phyloP scores from a whole-genome alignment of 108 stramenopile genomes.

The Bacterosira constricta region DNA sequence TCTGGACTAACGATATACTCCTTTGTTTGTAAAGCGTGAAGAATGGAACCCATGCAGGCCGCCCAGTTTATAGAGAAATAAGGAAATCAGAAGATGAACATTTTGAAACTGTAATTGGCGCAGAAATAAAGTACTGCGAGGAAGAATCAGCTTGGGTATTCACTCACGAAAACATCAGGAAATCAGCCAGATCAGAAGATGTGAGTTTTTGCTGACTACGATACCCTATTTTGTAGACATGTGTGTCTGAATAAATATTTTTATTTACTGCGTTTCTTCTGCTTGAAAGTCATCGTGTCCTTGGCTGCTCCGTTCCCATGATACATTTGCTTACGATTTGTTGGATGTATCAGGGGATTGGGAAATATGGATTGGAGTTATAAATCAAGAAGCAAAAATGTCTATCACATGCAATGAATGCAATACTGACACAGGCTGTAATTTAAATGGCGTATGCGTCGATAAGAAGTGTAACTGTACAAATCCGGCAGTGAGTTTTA shows the following conservation, averaged over 20 bases:
- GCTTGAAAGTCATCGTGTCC: too few relatives aligned
- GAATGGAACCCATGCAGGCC: background rate
- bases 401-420: too few relatives aligned
- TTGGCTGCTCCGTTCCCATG: slow-evolving; percentile 14
- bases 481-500: too few relatives aligned
- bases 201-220: background rate
- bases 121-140: too few relatives aligned
- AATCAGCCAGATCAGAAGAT: slow-evolving; percentile 1
- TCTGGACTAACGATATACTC: too few relatives aligned
- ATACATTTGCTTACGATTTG: slow-evolving; percentile 9
- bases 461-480: too few relatives aligned
- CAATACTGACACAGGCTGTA: too few relatives aligned
- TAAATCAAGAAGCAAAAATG: too few relatives aligned
- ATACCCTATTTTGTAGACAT: background rate
- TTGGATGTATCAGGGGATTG: too few relatives aligned
- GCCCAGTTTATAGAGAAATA: background rate
- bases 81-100: background rate
- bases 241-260: background rate
- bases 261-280: background rate
- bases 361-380: too few relatives aligned
- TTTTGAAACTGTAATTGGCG: background rate
- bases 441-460: too few relatives aligned
- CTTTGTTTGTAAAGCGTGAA: too few relatives aligned
- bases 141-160: slow-evolving; percentile 14
- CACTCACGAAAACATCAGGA: slow-evolving; percentile 10